Evolutionary conservation across 176 grass and related monocot genomes (phyloP), one percentile per base, ranked within the genome.

Genomic region (sorghum (Sorghum bicolor)): DNA sequence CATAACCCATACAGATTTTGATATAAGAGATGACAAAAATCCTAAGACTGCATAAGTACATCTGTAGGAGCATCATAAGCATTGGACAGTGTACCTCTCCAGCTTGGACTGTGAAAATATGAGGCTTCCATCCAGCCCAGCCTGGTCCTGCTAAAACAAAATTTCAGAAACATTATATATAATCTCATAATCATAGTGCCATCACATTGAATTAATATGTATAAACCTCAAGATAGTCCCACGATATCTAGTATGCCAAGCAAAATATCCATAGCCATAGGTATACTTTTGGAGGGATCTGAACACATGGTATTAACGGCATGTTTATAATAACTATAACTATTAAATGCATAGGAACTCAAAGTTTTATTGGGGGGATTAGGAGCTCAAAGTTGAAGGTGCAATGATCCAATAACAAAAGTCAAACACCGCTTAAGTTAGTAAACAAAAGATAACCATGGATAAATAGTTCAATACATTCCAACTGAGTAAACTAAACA

Each of bases 101-200:
- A 80, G 77, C 76, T 80, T 98, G 87, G 25, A 98, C 87, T 43
- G 85, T 85, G 74, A 98, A 90, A 69, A 98, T 60, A 78, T 83
- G 85, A 38, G 91, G 91, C 38, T 88, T 93, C 50, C 87, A 83
- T 90, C 91, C 91, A 29, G 78, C 60, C 66, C 25, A 84, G 38
- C 45, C 62, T 74, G 82, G 76, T 86, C 83, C 96, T 93, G 86
- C 28, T 9, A 79, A 67, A 80, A 52, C 20, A 10, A 58, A 37
- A 55, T 30, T 28, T 78, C 38, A 71, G 9, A 67, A 64, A 40
- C 4, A 47, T 16, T 71, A 45, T 37, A 72, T 39, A 11, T 16
- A 53, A 48, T 57, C 22, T 58, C 24, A 58, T 58, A 24, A 25
- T 48, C n/a, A 11, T 24, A 78, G 24, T 45, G 26, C 5, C 25